Evolutionary conservation across 805 yeast species (phyloP), one percentile per base, ranked within the genome.

Genomic region (Starmerella asiatica): DNA sequence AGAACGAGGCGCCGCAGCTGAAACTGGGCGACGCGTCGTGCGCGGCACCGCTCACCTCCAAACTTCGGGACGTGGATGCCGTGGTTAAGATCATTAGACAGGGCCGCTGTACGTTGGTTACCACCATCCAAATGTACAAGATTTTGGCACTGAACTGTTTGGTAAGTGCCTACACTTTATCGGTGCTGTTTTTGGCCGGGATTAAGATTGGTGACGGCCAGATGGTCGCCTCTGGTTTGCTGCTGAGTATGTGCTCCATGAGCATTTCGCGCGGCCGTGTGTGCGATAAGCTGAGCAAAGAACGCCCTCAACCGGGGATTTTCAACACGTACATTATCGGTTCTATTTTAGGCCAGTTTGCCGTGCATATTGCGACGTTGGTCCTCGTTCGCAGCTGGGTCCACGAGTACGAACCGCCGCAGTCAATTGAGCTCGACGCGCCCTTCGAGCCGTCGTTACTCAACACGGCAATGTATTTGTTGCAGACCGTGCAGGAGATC

Each of bases 71-170:
- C 55, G 98, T 91, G 24, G 73, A 86, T 40, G 79, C 98, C 40
- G 95, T 91, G 40, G 81, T 94, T 38, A 79, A 85, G 57, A 81
- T 91, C 49, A 74, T 91, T 51, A 85, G 98, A 63, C 96, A 91
- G 68, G 98, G 98, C 49, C 84, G 98, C 64, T 83, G 94, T 68
- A 94, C 98, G 6, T 69, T 91, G 50, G 95, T 91, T 33, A 83
- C 95, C 15, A 91, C 98, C 7, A 86, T 91, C 57, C 98, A 91
- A 66, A 91, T 91, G 98, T 91, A 91, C 72, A 91, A 91, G 67
- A 91, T 91, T 56, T 67, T 91, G 58, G 98, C 98, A 0, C 71
- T 91, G 65, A 91, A 91, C 62, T 91, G 97, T 73, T 70, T 91
- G 67, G 85, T 91, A 62, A 79, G 93, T 50, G 98, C 98, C 24